Evolutionary conservation across 345 rosid genomes (phyloP), one percentile per base, ranked within the genome.

Genomic region (Eucalyptus coolabah): DNA sequence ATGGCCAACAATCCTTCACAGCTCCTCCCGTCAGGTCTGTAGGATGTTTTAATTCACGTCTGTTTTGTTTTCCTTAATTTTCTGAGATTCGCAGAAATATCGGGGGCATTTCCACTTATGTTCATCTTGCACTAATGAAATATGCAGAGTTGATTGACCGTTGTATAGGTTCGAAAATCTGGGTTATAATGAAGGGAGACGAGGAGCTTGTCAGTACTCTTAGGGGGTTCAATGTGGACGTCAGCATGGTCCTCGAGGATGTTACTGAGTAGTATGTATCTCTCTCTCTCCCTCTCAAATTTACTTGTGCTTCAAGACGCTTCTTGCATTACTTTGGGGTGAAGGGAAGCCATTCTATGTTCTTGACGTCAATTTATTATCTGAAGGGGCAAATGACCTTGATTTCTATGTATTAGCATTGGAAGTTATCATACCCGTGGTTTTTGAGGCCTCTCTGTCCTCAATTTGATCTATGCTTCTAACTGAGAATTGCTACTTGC

Each of bases 121-220:
- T 69, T 18, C 81, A 34, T 69, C 32, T 23, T 47, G 77, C 44
- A 34, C 69, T 59, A 60, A 54, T 51, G 65, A 63, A 45, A 49
- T 23, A 26, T 87, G 91, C 88, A 90, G 91, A 83, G 81, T 77
- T 88, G 65, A 90, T 90, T 18, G 90, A 90, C 90, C 86, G 91
- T 44, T 88, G 91, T 86, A 87, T 90, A 30, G 90, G 90, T 26
- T 88, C 86, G 5, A 90, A 90, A 53, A 88, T 88, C 42, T 90
- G 91, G 91, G 91, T 90, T 26, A 90, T 90, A 86, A 88, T 90
- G 91, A 90, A 88, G 69, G 91, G 90, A 50, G 90, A 90, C 87
- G 88, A 90, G 91, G 90, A 88, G 87, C 91, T 90, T 30, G 91
- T 90, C 1, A 89, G 90, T 8, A 90, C 90, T 15, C 87, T 90